A percentile compares a stretch with the other conserved stretches of the same genome.
Conservation (phyloP, 176 grass and related monocot genomes). For the Elaeis guineensis region DNA sequence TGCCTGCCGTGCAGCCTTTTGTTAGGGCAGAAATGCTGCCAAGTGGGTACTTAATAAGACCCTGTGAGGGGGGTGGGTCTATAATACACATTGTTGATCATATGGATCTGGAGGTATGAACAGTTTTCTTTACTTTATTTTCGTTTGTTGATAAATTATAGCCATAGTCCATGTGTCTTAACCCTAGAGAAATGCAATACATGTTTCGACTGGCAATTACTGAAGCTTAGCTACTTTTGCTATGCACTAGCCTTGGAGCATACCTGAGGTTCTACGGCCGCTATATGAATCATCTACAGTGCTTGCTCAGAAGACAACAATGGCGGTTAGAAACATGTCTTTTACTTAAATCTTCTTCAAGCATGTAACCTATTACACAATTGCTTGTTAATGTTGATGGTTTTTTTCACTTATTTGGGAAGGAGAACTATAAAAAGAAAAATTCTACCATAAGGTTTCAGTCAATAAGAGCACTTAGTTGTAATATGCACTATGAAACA, state of each 20-base stretch:
- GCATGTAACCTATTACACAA: neutral
- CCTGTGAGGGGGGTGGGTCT: constrained; percentile 72
- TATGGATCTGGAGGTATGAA: constrained; percentile 75
- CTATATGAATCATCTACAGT: constrained; percentile 75
- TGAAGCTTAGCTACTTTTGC: neutral
- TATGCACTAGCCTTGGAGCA: constrained; percentile 60
- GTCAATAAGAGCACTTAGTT: too few species aligned
- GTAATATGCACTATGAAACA: too few species aligned
- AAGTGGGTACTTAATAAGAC: constrained; percentile 83
- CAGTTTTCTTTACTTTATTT: neutral
- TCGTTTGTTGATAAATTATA: too few species aligned
- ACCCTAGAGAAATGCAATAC: neutral
- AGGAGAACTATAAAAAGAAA: too few species aligned
- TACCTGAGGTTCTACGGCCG: constrained; percentile 88
- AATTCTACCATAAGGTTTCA: too few species aligned
- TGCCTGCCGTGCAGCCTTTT: constrained; percentile 65
- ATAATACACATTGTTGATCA: constrained; percentile 94
- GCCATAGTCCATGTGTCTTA: too few species aligned
- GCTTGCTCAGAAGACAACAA: constrained; percentile 78
- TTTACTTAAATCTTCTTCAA: neutral
- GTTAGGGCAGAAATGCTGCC: constrained; percentile 88
- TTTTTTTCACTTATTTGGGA: too few species aligned
- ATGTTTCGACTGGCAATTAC: neutral
- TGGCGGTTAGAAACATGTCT: constrained; percentile 43
- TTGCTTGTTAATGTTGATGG: too few species aligned